Percentiles rank a stretch among this genome's conserved stretches.
These are phyloP conservation scores for Mycena galopus DNA, from an alignment of 768 basidiomycete species.

Conservation along the genomic window DNA sequence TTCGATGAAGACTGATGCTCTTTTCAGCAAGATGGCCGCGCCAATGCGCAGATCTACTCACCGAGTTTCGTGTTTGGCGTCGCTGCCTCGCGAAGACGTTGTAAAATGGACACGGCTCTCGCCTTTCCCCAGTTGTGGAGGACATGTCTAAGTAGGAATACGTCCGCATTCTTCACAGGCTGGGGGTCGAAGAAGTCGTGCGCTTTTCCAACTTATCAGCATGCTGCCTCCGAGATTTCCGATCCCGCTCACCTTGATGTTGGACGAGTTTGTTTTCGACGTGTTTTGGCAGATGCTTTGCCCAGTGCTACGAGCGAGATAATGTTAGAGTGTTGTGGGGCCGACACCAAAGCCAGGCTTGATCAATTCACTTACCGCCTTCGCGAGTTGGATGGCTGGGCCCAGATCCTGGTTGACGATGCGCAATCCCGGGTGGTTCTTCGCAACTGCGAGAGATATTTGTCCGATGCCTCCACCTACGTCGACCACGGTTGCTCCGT, in stretches of 20 bases:
- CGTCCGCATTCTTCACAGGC: slow-evolving; percentile 39
- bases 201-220: neutral
- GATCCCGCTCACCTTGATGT: neutral
- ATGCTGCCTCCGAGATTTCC: too few species aligned
- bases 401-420: slow-evolving; percentile 45
- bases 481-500: slow-evolving; percentile 45
- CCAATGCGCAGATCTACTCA: too few species aligned
- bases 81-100: slow-evolving; percentile 43
- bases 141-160: slow-evolving; percentile 46
- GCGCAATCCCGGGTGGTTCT: slow-evolving; percentile 38
- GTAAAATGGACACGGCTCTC: slow-evolving; percentile 38
- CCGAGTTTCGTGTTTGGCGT: slow-evolving; percentile 38
- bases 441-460: slow-evolving; percentile 39
- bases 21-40: too few species aligned
- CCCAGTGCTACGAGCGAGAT: neutral
- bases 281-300: neutral
- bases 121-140: slow-evolving; percentile 49
- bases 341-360: neutral
- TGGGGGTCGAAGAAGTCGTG: slow-evolving; percentile 44
- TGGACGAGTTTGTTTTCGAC: neutral
- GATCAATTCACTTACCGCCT: neutral
- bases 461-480: slow-evolving; percentile 49
- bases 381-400: neutral
- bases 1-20: too few species aligned
- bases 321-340: too few species aligned